Conservation (phyloP, 2,329 filamentous ascomycete genomes). For the Clarireedia sp. region DNA sequence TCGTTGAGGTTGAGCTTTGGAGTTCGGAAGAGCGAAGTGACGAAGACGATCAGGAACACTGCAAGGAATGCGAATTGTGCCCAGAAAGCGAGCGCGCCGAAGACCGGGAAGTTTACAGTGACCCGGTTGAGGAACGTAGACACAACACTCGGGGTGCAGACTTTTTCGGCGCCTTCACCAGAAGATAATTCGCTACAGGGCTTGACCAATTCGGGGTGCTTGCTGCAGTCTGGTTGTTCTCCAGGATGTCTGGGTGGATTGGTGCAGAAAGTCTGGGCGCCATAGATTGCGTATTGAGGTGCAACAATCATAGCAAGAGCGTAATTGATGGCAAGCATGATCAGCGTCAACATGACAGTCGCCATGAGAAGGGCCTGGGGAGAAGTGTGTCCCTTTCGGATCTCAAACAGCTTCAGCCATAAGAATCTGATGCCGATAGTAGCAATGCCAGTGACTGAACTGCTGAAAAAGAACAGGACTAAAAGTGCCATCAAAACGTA, state of each 20-base stretch:
- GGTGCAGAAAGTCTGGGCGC: conserved; percentile 89
- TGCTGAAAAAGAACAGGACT: conserved; percentile 79
- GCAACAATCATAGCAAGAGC: conserved; percentile 88
- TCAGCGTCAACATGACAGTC: conserved; percentile 83
- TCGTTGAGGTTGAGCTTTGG: conserved; percentile 69
- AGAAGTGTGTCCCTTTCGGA: conserved; percentile 79
- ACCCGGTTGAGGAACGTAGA: conserved; percentile 91
- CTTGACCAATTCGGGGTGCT: conserved; percentile 63
- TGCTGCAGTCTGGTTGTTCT: conserved; percentile 66
- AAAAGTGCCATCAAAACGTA: conserved; percentile 83
- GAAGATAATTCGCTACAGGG: conserved; percentile 73
- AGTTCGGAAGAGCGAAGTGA: conserved; percentile 71
- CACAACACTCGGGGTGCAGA: conserved; percentile 87
- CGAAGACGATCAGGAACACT: conserved; percentile 74
- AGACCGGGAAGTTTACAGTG: conserved; percentile 90
- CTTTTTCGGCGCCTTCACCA: conserved; percentile 61
- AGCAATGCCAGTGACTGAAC: conserved; percentile 79
- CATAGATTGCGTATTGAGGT: conserved; percentile 89
- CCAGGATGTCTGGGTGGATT: conserved; percentile 54
- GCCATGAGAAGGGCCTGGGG: conserved; percentile 88
- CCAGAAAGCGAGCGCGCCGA: conserved; percentile 91
- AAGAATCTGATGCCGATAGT: conserved; percentile 89
- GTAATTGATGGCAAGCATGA: conserved; percentile 88
- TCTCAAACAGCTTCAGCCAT: conserved; percentile 88
- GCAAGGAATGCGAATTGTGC: conserved; percentile 86